These are phyloP conservation scores for Xylariaceae sp. DNA, from an alignment of 2,329 filamentous ascomycete species.

Conservation along the genomic window DNA sequence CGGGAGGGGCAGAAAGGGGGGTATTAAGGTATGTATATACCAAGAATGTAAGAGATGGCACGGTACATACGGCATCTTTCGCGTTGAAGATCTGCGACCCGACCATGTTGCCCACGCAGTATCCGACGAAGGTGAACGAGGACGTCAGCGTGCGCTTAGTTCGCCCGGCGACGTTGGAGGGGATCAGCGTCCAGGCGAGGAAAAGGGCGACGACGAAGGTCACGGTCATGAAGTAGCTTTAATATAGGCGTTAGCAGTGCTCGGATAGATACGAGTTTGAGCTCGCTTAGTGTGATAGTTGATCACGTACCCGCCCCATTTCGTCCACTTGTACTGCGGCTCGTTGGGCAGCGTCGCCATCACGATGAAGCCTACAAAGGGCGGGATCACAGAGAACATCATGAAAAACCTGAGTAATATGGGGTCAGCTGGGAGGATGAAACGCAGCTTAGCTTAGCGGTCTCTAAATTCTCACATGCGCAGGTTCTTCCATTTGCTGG, in stretches of 20 bases:
- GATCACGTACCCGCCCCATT: slow-evolving; percentile 39
- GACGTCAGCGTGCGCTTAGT: slow-evolving; percentile 51
- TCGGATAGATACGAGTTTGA: not conserved
- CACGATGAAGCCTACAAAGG: slow-evolving; percentile 41
- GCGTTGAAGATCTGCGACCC: slow-evolving; percentile 50
- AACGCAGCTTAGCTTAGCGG: not conserved
- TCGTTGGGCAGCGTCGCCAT: slow-evolving; percentile 41
- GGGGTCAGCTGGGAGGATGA: slow-evolving; percentile 1
- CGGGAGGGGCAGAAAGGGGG: too few relatives aligned
- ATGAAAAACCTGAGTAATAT: slow-evolving; percentile 39
- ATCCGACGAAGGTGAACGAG: slow-evolving; percentile 49
- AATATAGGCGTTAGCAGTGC: too few relatives aligned
- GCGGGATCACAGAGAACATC: slow-evolving; percentile 40
- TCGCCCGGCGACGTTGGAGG: slow-evolving; percentile 49
- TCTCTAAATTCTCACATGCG: slow-evolving; percentile 32
- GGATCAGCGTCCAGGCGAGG: slow-evolving; percentile 42
- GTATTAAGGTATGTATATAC: not conserved
- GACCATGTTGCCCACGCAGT: slow-evolving; percentile 52
- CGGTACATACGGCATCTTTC: slow-evolving; percentile 42
- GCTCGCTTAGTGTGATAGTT: not conserved
- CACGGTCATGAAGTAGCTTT: slow-evolving; percentile 40
- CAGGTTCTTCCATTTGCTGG: slow-evolving; percentile 39
- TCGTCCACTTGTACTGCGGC: slow-evolving; percentile 40
- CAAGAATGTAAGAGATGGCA: not conserved
- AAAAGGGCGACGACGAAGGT: slow-evolving; percentile 39